Base-by-base conservation (phyloP, 2,329 filamentous ascomycete genomes). In the Endoconidiophora polonica region DNA sequence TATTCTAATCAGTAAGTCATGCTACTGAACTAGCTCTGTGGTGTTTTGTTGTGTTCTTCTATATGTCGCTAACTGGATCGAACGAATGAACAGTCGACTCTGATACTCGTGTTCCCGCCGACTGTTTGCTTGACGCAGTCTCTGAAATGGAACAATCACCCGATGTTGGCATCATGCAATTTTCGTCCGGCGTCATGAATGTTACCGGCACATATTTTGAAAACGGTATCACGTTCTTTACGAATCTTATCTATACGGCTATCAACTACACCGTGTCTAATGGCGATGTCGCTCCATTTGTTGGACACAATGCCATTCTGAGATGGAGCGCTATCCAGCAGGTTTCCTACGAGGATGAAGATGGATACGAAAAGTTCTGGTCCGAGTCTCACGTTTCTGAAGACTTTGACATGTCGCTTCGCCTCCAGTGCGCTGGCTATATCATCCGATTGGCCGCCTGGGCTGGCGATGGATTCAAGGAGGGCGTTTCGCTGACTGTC, bases 131-230 rank as follows among this genome's bases (percentile, higher is more conserved):
- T 4, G 83, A 88, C 58, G 82, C 82, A 40, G 82, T 84, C 44
- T 85, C 79, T 46, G 84, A 90, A 59, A 86, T 88, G 82, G 81
- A 87, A 59, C 78, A 81, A 59, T 83, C 78, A 2, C 82, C 81
- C 2, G 77, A 87, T 56, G 83, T 88, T 45, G 83, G 79, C 48
- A 86, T 86, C 59, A 75, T 88, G 67, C 81, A 88, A 58, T 84
- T 81, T 63, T 79, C 79, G 1, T 85, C 81, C 4, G 80, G 81
- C 58, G 81, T 86, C 64, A 87, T 84, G 81, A 80, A 84, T 64
- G 81, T 86, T 37, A 80, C 81, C 29, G 69, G 81, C 62, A 83
- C 77, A 26, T 86, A 81, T 65, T 82, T 83, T 51, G 78, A 82
- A 62, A 80, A 74, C 61, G 78, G 77, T 54, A 81, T 82, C 58